phyloP scores from a whole-genome alignment of 1,284 basidiomycete genomes.

The Grifola frondosa region DNA sequence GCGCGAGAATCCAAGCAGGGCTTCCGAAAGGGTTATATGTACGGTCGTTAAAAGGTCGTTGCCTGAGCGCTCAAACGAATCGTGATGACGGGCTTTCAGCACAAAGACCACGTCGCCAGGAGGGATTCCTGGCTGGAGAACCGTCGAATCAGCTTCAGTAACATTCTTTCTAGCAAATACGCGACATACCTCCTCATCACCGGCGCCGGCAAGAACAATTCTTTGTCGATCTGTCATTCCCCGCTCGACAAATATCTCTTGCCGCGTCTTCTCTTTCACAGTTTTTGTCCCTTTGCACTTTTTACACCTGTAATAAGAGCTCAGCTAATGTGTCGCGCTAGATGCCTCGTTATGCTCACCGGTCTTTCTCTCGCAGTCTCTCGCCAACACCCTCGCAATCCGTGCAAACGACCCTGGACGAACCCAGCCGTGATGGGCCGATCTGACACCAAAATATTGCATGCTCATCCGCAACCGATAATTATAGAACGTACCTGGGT shows the following conservation, averaged over 20 bases:
- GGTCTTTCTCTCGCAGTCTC: slow-evolving; percentile 86
- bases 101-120: slow-evolving; percentile 89
- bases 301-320: slow-evolving; percentile 85
- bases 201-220: slow-evolving; percentile 87
- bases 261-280: slow-evolving; percentile 83
- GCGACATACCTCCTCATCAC: slow-evolving; percentile 76
- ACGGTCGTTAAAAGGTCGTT: slow-evolving; percentile 77
- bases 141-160: neutral
- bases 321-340: no score
- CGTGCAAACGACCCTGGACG: slow-evolving; percentile 60
- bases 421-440: slow-evolving; percentile 48
- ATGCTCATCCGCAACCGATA: no score
- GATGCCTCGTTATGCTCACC: slow-evolving; percentile 42
- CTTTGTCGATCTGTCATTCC: slow-evolving; percentile 87
- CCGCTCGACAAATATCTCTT: slow-evolving; percentile 83
- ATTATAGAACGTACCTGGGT: slow-evolving; percentile 44
- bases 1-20: slow-evolving; percentile 86
- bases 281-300: slow-evolving; percentile 91
- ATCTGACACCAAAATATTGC: slow-evolving; percentile 37
- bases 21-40: slow-evolving; percentile 88
- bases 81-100: slow-evolving; percentile 67
- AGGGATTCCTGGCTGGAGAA: slow-evolving; percentile 69
- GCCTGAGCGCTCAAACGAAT: slow-evolving; percentile 79
- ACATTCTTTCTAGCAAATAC: neutral
- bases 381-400: slow-evolving; percentile 82